A percentile compares a stretch with the other conserved stretches of the same genome.
Conservation (phyloP, 306 rosid species). For the Canavalia gladiata region DNA sequence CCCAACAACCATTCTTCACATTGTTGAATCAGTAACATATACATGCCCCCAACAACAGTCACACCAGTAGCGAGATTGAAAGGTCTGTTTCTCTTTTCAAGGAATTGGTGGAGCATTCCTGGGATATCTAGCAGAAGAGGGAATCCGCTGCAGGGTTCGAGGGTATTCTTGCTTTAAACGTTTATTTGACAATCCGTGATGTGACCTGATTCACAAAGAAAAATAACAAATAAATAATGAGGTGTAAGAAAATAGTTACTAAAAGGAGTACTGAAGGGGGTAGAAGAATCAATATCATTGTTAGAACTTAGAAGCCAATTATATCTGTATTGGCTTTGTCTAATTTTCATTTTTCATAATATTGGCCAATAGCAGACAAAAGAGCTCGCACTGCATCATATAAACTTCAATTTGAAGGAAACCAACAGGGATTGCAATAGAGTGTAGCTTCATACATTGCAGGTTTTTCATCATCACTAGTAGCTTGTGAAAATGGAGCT, state of each 20-base stretch:
- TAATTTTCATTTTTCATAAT: background rate
- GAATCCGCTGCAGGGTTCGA: slow-evolving; percentile 68
- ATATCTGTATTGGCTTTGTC: slow-evolving; percentile 1
- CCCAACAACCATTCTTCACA: slow-evolving; percentile 45
- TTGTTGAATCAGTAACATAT: slow-evolving; percentile 57
- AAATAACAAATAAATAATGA: background rate
- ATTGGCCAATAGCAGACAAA: slow-evolving; percentile 18
- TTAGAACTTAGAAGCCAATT: slow-evolving; percentile 20
- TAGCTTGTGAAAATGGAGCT: slow-evolving; percentile 20
- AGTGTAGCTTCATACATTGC: background rate
- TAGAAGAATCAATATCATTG: slow-evolving; percentile 10
- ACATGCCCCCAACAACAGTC: slow-evolving; percentile 57
- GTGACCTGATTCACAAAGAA: slow-evolving; percentile 57
- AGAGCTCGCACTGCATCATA: background rate
- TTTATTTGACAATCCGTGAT: slow-evolving; percentile 75
- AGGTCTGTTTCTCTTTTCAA: slow-evolving; percentile 53
- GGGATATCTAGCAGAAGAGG: slow-evolving; percentile 84
- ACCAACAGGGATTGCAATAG: slow-evolving; percentile 21
- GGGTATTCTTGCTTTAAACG: slow-evolving; percentile 89
- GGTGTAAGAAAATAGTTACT: slow-evolving; percentile 12
- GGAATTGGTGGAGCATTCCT: slow-evolving; percentile 90
- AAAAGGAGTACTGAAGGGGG: slow-evolving; percentile 1
- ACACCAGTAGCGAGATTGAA: slow-evolving; percentile 54
- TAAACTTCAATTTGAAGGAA: slow-evolving; percentile 13
- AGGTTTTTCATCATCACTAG: slow-evolving; percentile 6